Conservation (phyloP, 2,329 filamentous ascomycete species). For the Emmonsiellopsis sp. region DNA sequence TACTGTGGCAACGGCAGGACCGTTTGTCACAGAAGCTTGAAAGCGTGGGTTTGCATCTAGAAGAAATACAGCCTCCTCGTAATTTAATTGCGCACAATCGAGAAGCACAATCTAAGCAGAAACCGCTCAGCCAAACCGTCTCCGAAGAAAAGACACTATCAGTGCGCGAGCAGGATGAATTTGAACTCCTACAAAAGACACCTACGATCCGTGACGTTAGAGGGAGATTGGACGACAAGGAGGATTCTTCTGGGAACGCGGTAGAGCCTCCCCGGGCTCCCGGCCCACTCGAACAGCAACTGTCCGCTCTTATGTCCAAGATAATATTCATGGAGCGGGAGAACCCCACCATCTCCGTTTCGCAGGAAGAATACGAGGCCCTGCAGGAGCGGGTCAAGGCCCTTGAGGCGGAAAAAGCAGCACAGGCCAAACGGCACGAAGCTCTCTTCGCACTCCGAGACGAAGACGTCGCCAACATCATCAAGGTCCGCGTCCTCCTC, state of each 20-base stretch:
- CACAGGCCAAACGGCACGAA: slow-evolving; percentile 27
- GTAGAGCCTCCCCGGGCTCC: not conserved
- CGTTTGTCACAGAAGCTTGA: slow-evolving; percentile 3
- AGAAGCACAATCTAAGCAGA: not conserved
- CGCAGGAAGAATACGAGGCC: slow-evolving; percentile 26
- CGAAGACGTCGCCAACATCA: slow-evolving; percentile 35
- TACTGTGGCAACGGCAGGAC: slow-evolving; percentile 5
- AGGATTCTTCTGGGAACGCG: not conserved
- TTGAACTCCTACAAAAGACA: slow-evolving; percentile 2
- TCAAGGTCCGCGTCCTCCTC: slow-evolving; percentile 31
- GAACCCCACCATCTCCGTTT: slow-evolving; percentile 17
- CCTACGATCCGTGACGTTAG: not conserved
- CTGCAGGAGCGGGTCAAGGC: slow-evolving; percentile 22
- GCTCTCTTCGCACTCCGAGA: slow-evolving; percentile 33
- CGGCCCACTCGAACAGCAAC: slow-evolving; percentile 5
- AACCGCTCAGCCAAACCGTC: slow-evolving; percentile 2
- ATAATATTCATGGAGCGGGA: slow-evolving; percentile 7
- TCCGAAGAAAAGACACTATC: not conserved
- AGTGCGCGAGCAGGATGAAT: not conserved
- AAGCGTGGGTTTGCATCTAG: not conserved
- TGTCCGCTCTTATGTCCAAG: slow-evolving; percentile 6
- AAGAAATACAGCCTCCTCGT: not conserved
- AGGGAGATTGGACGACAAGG: not conserved
- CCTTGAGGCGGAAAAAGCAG: slow-evolving; percentile 29
- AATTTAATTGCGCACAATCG: not conserved